Evolutionary conservation across 306 rosid species (phyloP), one percentile per base, ranked within the genome.

Genomic region (Ochetophila trinervis): DNA sequence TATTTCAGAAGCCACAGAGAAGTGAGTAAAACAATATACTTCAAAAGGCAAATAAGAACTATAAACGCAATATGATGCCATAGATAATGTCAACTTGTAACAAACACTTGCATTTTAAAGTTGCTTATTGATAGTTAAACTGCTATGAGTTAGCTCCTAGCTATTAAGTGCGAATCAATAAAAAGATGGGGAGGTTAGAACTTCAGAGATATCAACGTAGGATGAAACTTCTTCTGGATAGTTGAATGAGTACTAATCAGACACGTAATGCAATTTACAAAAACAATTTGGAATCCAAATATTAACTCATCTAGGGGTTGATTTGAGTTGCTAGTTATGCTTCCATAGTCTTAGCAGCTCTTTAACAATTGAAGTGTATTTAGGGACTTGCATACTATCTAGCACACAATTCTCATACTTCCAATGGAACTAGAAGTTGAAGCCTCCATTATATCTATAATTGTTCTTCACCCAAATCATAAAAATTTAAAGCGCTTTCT

Each of bases 1-100:
- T 35, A 10, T 17, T 56, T 76, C 56, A 59, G 66, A 77, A 58
- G 65, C 34, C 5, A 18, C 17, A 68, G 50, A n/a, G 19, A 57
- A 4, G 56, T 6, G 19, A 17, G 44, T 20, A 44, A 24, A 30
- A 64, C 8, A 52, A 34, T 48, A 19, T 49, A 2, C 45, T 8
- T 40, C 10, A 40, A 40, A 40, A 9, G 45, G 12, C 45, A 10
- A 40, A 40, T 40, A 12, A 40, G 12, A 40, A 40, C 27, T n/a
- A 42, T 6, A 4, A 53, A 49, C 30, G 40, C 40, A 34, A 69
- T 37, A 27, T 27, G 32, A 27, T 27, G 32, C 4, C 32, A 23
- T 9, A 52, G 5, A 53, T 3, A 19, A 14, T 60, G 2, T n/a
- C 7, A 34, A 58, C 44, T 48, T 44, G 34, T 7, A 47, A 48